phyloP scores from a whole-genome alignment of 2,329 filamentous ascomycete species.

The Lachnellula willkommii region DNA sequence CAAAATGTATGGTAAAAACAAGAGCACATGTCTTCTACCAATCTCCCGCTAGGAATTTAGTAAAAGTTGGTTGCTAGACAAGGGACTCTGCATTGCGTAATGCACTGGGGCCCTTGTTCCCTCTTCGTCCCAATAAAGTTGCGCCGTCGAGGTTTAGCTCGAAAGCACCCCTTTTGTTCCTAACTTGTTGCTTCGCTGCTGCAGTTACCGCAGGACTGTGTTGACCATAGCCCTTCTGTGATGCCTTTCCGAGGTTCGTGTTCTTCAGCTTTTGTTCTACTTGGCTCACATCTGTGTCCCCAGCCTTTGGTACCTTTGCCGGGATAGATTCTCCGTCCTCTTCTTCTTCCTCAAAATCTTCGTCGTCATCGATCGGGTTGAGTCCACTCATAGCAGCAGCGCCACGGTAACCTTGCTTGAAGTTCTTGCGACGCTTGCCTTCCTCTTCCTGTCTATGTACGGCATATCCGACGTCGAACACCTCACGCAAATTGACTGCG shows the following conservation, averaged over 20 bases:
- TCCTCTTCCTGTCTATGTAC: conserved; percentile 97
- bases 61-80: background rate
- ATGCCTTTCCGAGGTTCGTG: conserved; percentile 63
- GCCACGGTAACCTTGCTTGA: conserved; percentile 63
- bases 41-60: background rate
- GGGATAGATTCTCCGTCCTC: conserved; percentile 52
- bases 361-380: conserved; percentile 59
- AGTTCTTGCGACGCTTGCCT: conserved; percentile 81
- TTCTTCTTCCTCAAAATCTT: conserved; percentile 61
- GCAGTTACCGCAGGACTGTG: conserved; percentile 80
- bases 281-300: conserved; percentile 55
- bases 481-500: conserved; percentile 89
- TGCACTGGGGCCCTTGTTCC: conserved; percentile 40
- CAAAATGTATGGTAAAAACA: background rate
- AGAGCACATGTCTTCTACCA: background rate
- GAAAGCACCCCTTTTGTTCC: conserved; percentile 71
- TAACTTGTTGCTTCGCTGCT: conserved; percentile 75
- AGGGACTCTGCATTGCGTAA: conserved; percentile 12
- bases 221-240: conserved; percentile 71
- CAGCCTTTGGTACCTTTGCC: conserved; percentile 63
- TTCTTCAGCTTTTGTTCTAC: conserved; percentile 86
- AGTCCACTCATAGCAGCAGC: conserved; percentile 59
- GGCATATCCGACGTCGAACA: conserved; percentile 97
- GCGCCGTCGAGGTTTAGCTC: conserved; percentile 89
- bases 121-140: conserved; percentile 72